Evolutionary conservation across 345 rosid species (phyloP), one percentile per base, ranked within the genome.

Genomic region (Erucastrum elatum): DNA sequence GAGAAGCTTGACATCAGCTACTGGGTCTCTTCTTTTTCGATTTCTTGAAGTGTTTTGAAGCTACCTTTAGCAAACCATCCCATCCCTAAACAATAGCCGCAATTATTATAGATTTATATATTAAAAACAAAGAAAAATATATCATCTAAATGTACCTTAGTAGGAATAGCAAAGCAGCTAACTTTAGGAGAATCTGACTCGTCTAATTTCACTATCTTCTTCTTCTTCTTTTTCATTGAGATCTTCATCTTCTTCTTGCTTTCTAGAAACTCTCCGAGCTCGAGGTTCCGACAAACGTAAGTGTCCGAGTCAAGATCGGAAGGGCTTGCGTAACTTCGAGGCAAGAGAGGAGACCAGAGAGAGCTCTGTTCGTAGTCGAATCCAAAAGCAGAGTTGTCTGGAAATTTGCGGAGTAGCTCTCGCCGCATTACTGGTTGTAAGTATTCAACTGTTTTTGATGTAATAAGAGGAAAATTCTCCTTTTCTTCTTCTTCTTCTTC

Each of bases 311-410:
- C 90, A 0, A 85, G 75, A 60, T 86, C 89, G 27, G 84, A 31
- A 41, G 88, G 84, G 59, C 64, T 75, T 0, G 68, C 67, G 85
- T 90, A 84, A 15, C 75, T 25, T 17, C 91, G 88, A 39, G 90
- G 96, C 53, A 91, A 80, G 31, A 94, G 80, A 55, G 98, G 97
- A 74, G 98, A 94, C 98, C 98, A 94, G 44, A 94, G 82, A 16
- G 98, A 91, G 88, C 97, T 91, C 81, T 90, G 93, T 11, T 89
- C 55, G 81, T 89, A 90, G 26, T 94, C 87, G 71, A 94, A 91
- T 30, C 88, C 97, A 58, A 85, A 85, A 31, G 90, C 86, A 16
- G 97, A 88, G 83, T 80, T 85, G 71, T 94, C 96, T 3, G 97
- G 94, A 85, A 94, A 94, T 80, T 89, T 94, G 81, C 82, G 85